A percentile compares a stretch with the other conserved stretches of the same genome.
phyloP scores from a whole-genome alignment of 2,329 filamentous ascomycete species.

The Purpureocillium lavendulum region DNA sequence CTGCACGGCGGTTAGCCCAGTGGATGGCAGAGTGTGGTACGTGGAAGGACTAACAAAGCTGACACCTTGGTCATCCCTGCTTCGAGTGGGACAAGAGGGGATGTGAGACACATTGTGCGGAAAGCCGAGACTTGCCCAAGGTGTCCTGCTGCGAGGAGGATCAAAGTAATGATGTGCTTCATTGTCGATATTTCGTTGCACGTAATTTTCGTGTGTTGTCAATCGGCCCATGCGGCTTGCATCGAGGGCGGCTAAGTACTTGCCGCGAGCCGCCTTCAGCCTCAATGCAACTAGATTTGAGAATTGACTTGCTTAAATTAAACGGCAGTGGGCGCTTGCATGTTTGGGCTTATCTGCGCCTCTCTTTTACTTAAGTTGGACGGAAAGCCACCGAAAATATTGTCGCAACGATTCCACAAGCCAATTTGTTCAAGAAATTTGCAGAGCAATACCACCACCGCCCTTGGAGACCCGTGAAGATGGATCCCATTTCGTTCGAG shows the following conservation, averaged over 20 bases:
- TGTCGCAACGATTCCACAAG: too few species aligned
- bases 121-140: neutral
- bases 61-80: conserved; percentile 1
- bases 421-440: too few species aligned
- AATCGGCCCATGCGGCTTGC: too few species aligned
- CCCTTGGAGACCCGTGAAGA: too few species aligned
- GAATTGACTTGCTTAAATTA: neutral
- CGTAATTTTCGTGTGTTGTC: too few species aligned
- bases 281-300: neutral
- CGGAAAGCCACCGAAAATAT: too few species aligned
- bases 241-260: neutral
- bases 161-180: neutral
- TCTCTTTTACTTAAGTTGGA: neutral
- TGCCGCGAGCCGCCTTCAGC: neutral
- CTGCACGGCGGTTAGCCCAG: neutral
- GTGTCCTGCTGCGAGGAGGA: neutral
- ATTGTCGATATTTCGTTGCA: too few species aligned
- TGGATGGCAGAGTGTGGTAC: too few species aligned
- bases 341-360: neutral
- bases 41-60: neutral
- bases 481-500: too few species aligned
- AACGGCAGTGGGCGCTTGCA: too few species aligned
- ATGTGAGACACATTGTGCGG: conserved; percentile 2
- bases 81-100: neutral
- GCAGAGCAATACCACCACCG: too few species aligned